Evolutionary conservation across 495 filamentous ascomycete species (phyloP), one percentile per base, ranked within the genome.

Genomic region (Pseudevernia furfuracea): DNA sequence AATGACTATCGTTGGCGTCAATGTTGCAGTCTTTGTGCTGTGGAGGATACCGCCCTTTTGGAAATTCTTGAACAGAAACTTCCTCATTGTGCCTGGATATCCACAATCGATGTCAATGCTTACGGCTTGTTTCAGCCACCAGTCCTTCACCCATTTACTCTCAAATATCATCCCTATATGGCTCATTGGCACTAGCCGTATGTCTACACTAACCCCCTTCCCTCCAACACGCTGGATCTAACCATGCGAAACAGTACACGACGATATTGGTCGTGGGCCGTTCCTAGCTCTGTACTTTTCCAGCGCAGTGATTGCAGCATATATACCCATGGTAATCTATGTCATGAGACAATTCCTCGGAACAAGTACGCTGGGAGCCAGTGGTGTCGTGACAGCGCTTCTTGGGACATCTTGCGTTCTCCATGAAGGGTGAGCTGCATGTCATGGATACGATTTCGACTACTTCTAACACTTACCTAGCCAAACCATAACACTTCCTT

Each of bases 221-320:
- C 48, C 25, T 57, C 57, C 19, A 25, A 56, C 48, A 8, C 15
- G 6, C 43, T 66, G 9, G 14, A 8, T 57, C 41, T 65, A 14
- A 61, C 28, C 52, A 58, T 36, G 15, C 39, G 9, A 46, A 14
- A 66, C 65, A 81, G 82, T 94, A 19, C 90, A 96, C 77, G 92
- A 96, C 69, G 87, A 96, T 61, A 82, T 97, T 60, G 93, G 92
- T 48, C 83, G 93, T 25, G 91, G 87, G 46, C 83, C 86, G 65
- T 96, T 97, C 75, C 77, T 98, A 6, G 85, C 87, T 11, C 77
- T 96, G 9, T 95, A 91, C 73, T 68, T 95, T 44, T 75, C 83
- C 1, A 78, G 84, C 5, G 92, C 90, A 48, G 81, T 82, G 0
- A 32, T 90, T 17, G 87, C 85, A 38, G 87, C 86, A 49, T 82